Evolutionary conservation across 2,329 filamentous ascomycete species (phyloP), one percentile per base, ranked within the genome.

Genomic region (Camillea tinctor): DNA sequence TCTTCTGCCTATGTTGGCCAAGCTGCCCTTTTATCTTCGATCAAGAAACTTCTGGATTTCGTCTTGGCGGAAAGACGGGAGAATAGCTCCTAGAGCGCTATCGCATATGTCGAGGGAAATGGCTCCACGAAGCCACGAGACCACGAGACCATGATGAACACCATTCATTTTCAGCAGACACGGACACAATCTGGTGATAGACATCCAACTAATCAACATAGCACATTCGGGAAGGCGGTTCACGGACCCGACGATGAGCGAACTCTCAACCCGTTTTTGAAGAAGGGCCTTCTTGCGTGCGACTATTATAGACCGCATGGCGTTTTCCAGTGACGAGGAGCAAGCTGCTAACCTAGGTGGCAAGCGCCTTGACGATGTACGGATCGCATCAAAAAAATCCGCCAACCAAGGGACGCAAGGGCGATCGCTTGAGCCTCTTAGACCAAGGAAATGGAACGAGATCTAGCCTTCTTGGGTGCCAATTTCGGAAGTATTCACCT

Each of bases 381-480:
- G 26, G 26, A 30, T 30, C 26, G 8, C 26, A 2, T 30, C 8
- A 4, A 30, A 55, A 56, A 50, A 54, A 30, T 49, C n/a, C 50
- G 5, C 64, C 60, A 65, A 66, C 64, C 48, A 59, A 11, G 55
- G 50, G 24, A 30, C 6, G 58, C 40, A 8, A 40, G 24, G 19
- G 56, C 19, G 48, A 50, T 36, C 20, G 56, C 55, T 58, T 60
- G 53, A 60, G 48, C 57, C 55, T 55, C 60, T 57, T 59, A 61
- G 52, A 60, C 44, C 52, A 58, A 50, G 57, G 53, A 56, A 57
- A 56, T 63, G 61, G 59, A 60, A 60, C 53, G 44, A 52, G 36
- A 56, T 24, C 67, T 68, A 69, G 62, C 67, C 66, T 36, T 54
- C 52, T 67, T 68, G 51, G 64, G 66, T 19, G 58, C 55, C 57